Conservation (phyloP, 345 rosid species). For the Eucalyptus urophylla region DNA sequence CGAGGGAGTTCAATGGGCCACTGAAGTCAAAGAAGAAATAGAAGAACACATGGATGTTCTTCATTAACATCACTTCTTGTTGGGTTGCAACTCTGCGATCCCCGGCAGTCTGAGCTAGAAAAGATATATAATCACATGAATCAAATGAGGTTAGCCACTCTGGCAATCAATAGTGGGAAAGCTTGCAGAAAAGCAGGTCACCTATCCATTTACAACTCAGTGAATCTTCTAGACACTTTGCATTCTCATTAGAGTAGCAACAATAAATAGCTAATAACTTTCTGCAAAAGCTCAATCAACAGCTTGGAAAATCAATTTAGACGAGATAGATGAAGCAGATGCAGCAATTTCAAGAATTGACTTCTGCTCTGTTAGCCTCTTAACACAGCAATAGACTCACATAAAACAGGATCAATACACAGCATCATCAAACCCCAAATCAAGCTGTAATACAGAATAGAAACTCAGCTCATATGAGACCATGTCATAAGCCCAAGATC, state of each 20-base stretch:
- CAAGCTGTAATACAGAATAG: not conserved
- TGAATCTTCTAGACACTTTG: not conserved
- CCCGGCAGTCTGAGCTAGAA: not conserved
- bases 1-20: not conserved
- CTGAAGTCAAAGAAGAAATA: not conserved
- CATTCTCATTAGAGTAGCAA: not conserved
- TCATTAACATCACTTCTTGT: not conserved
- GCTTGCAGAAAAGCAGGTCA: not conserved
- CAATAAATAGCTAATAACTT: not conserved
- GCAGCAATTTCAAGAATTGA: not conserved
- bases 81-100: not conserved
- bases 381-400: not conserved
- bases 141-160: not conserved
- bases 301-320: not conserved
- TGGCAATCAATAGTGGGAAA: not conserved
- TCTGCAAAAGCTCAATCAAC: not conserved
- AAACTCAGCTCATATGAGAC: not conserved
- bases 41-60: not conserved
- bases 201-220: not conserved
- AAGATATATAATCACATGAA: not conserved
- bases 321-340: not conserved
- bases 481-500: not conserved
- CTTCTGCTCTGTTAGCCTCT: not conserved
- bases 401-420: not conserved
- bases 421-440: not conserved